Evolutionary conservation across 1,139 yeast species (phyloP).

Genomic region (Yamadazyma blattariae): DNA sequence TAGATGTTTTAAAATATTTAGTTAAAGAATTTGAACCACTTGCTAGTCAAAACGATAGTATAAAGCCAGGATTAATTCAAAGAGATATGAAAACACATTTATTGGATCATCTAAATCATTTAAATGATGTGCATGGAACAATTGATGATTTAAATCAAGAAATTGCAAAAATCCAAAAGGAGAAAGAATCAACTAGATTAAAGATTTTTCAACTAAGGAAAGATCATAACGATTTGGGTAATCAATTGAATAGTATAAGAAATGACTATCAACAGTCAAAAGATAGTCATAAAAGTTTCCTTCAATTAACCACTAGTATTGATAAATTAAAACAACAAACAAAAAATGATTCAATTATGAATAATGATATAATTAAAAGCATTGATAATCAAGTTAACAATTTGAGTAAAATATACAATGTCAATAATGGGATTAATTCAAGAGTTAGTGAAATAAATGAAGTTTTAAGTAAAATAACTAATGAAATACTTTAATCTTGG

Average conservation of each 20-base stretch:
- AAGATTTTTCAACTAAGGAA: conserved; percentile 37
- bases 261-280: conserved; percentile 23
- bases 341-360: neutral
- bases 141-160: conserved; percentile 40
- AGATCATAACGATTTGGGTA: conserved; percentile 37
- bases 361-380: conserved; percentile 8
- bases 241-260: conserved; percentile 38
- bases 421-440: conserved; percentile 35
- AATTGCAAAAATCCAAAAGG: conserved; percentile 32
- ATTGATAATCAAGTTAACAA: conserved; percentile 13
- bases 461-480: conserved; percentile 3
- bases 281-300: conserved; percentile 21
- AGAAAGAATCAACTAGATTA: conserved; percentile 40
- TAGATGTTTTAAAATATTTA: conserved; percentile 38
- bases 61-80: conserved; percentile 23
- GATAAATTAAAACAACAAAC: conserved; percentile 5
- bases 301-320: conserved; percentile 14
- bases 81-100: conserved; percentile 32
- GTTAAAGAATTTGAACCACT: conserved; percentile 26
- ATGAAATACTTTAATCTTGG: conserved; percentile 3
- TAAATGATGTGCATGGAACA: conserved; percentile 37
- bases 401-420: conserved; percentile 32
- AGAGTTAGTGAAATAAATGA: conserved; percentile 34
- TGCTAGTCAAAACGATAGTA: conserved; percentile 11
- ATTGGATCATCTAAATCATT: conserved; percentile 26